Evolutionary conservation across 2,329 filamentous ascomycete genomes (phyloP), one percentile per base, ranked within the genome.

Genomic region (Mycosphaerella sp.): DNA sequence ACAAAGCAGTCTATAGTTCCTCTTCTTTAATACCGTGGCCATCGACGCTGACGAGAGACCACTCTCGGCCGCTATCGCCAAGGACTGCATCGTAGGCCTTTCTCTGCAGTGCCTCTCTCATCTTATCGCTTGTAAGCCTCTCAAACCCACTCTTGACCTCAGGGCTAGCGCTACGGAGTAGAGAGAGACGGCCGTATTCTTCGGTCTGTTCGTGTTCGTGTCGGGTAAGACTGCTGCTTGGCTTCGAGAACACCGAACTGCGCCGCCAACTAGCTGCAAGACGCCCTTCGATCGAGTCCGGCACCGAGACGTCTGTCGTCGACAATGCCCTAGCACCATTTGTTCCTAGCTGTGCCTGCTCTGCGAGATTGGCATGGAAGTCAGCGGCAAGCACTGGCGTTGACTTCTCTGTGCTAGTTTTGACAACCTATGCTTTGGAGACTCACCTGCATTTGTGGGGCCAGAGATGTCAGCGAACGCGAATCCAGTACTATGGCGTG

Each of bases 1-100:
- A 21, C 21, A 4, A 21, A 25, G 21, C 21, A 25, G 21, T 25
- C 21, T 25, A 25, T 6, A 67, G 48, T 46, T 66, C 65, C 37
- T 62, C 56, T 44, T 67, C 65, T 44, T 55, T 52, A 28, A 53
- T 44, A 10, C 61, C 57, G 40, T 66, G 63, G 7, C 64, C 64
- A 27, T 52, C 43, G 1, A 65, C 62, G 42, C 65, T 67, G 17
- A 64, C 58, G 8, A 66, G 51, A 1, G 55, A 55, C 63, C 64
- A 67, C 4, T 53, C 49, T 4, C 34, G 43, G 4, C 50, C 54
- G 13, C 10, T 10, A 18, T 58, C 43, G 3, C 57, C 55, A 3
- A 62, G 36, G 8, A 58, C 63, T 6, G 64, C 62, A 44, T 62
- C 51, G 44, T 55, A 62, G n/a, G 62, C 61, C 46, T 59, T 54